Conservation (phyloP, 768 basidiomycete species). For the Chalciporus chontae region DNA sequence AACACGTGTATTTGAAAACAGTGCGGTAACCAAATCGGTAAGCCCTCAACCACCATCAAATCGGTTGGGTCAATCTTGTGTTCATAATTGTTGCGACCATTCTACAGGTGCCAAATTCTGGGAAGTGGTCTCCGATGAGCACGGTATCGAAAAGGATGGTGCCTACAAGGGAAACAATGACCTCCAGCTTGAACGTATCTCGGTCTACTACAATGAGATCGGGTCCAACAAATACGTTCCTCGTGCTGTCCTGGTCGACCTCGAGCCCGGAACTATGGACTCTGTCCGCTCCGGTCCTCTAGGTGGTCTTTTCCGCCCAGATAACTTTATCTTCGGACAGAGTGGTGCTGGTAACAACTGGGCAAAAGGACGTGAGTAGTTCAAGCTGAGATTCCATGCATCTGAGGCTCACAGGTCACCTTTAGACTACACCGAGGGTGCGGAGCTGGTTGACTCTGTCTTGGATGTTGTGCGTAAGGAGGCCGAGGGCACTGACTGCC, state of each 20-base stretch:
- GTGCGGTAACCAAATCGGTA: conserved; percentile 99
- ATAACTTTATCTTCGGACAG: conserved; percentile 98
- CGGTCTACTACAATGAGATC: conserved; percentile 97
- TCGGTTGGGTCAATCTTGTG: conserved; percentile 9
- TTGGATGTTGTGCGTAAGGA: conserved; percentile 99
- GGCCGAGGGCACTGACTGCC: conserved; percentile 95
- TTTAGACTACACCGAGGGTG: conserved; percentile 85
- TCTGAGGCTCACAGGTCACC: neutral
- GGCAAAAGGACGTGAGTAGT: conserved; percentile 95
- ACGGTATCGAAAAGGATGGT: conserved; percentile 93
- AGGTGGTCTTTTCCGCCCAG: conserved; percentile 91
- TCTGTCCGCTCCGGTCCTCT: conserved; percentile 88
- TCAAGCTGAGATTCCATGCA: neutral
- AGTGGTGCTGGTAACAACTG: conserved; percentile 99
- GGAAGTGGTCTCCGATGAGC: conserved; percentile 98
- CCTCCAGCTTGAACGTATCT: conserved; percentile 95
- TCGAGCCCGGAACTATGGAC: conserved; percentile 97
- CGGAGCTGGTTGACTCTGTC: conserved; percentile 97
- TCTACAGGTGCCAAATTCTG: conserved; percentile 86
- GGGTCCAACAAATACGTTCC: conserved; percentile 97
- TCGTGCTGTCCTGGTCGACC: conserved; percentile 94
- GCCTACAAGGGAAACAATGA: conserved; percentile 91
- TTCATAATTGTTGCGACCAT: conserved; percentile 18
- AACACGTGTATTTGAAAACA: conserved; percentile 33
- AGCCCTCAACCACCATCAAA: conserved; percentile 30